These are phyloP conservation scores for Hemileia vastatrix DNA, from an alignment of 1,284 basidiomycete genomes.

Conservation along the genomic window DNA sequence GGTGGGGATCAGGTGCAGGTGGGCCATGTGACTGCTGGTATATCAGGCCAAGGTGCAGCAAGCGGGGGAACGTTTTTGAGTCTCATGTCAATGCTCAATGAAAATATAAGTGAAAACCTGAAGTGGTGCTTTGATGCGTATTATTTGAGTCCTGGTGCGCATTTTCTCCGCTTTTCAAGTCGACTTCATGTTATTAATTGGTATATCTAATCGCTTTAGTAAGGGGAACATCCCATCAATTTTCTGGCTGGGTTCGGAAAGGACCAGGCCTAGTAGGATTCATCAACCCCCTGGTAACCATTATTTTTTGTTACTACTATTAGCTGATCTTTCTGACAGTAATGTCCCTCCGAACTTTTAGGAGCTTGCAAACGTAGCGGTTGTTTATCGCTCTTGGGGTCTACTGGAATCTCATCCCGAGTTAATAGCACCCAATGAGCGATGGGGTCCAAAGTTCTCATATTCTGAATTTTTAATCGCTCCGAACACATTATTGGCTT, in stretches of 20 bases:
- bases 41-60: slow-evolving; percentile 25
- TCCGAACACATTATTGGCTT: slow-evolving; percentile 3
- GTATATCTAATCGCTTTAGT: background rate
- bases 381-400: slow-evolving; percentile 36
- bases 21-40: slow-evolving; percentile 27
- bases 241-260: too few species aligned
- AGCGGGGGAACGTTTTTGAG: slow-evolving; percentile 32
- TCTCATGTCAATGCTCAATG: slow-evolving; percentile 25
- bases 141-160: too few species aligned
- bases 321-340: too few species aligned
- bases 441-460: slow-evolving; percentile 14
- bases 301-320: too few species aligned
- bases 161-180: too few species aligned
- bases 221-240: background rate
- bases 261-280: too few species aligned
- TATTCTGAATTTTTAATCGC: slow-evolving; percentile 19
- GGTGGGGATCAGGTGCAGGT: slow-evolving; percentile 22
- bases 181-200: background rate
- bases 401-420: slow-evolving; percentile 27
- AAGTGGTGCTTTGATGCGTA: too few species aligned
- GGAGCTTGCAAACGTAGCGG: slow-evolving; percentile 27
- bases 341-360: slow-evolving; percentile 5
- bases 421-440: background rate
- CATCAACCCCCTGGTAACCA: too few species aligned
- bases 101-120: slow-evolving; percentile 3